Percentiles rank a stretch among this genome's conserved stretches.
Conservation (phyloP, 768 basidiomycete genomes). For the Suillus subalutaceus region DNA sequence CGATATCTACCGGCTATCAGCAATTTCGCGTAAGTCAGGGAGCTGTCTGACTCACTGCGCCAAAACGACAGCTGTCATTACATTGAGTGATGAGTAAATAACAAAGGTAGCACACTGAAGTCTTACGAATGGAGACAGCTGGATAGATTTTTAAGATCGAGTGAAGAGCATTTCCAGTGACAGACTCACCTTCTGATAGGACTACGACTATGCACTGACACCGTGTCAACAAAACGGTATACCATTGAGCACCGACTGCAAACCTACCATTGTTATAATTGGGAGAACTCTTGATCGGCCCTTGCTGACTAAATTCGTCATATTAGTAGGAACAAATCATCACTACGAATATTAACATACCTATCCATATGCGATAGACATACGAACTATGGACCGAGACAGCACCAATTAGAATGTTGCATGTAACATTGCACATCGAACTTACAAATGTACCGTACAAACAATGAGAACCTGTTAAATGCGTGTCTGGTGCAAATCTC, state of each 20-base stretch:
- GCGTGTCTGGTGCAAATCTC: not conserved
- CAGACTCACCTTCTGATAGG: not conserved
- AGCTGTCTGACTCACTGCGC: no score
- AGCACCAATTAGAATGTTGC: not conserved
- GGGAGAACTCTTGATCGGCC: slow-evolving; percentile 2
- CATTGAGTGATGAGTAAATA: no score
- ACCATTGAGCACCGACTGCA: not conserved
- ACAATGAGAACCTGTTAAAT: not conserved
- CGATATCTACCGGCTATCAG: no score
- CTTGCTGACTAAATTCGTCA: not conserved
- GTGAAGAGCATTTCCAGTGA: not conserved
- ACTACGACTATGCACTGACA: not conserved
- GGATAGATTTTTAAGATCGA: not conserved
- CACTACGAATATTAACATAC: not conserved
- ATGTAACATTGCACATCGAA: not conserved
- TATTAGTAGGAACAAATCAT: no score
- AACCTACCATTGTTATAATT: not conserved
- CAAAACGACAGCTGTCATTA: no score
- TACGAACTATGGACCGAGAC: not conserved
- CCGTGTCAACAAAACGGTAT: not conserved
- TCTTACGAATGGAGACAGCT: not conserved
- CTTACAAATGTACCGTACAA: not conserved
- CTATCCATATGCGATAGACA: not conserved
- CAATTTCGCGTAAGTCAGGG: no score
- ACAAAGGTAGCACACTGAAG: not conserved